phyloP scores from a whole-genome alignment of 768 basidiomycete species.

The Rossbeevera mucosa region DNA sequence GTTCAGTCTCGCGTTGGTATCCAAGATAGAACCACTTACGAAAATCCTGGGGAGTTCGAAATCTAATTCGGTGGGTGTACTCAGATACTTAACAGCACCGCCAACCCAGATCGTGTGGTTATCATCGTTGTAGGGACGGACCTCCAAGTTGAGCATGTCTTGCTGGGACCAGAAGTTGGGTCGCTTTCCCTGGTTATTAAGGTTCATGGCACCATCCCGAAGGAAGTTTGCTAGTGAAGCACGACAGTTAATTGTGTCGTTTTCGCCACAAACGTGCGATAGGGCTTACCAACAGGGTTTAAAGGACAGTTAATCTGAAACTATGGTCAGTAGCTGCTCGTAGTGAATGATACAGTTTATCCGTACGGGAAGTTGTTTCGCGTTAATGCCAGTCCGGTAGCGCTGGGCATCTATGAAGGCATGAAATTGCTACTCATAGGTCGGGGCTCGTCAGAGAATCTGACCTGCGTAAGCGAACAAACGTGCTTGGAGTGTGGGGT shows the following conservation, averaged over 20 bases:
- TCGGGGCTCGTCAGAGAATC: background rate
- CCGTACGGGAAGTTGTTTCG: slow-evolving; percentile 35
- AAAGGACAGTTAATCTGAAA: slow-evolving; percentile 35
- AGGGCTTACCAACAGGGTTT: slow-evolving; percentile 32
- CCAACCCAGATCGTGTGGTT: slow-evolving; percentile 40
- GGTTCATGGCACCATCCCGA: slow-evolving; percentile 37
- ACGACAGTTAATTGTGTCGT: background rate
- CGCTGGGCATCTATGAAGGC: slow-evolving; percentile 32
- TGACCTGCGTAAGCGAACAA: slow-evolving; percentile 53
- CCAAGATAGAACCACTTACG: slow-evolving; percentile 4
- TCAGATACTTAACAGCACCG: slow-evolving; percentile 36
- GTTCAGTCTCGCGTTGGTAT: background rate
- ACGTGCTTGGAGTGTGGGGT: slow-evolving; percentile 55
- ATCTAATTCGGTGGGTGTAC: slow-evolving; percentile 34
- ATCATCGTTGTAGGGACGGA: slow-evolving; percentile 35
- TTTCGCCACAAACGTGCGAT: too few relatives aligned
- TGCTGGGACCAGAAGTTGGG: slow-evolving; percentile 38
- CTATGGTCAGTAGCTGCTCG: background rate
- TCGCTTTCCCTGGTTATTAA: slow-evolving; percentile 36
- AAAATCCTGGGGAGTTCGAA: slow-evolving; percentile 38
- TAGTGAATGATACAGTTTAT: background rate
- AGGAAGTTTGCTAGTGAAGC: slow-evolving; percentile 32
- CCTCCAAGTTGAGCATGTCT: slow-evolving; percentile 30
- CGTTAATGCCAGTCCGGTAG: slow-evolving; percentile 37
- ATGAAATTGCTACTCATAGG: background rate